A percentile compares a stretch with the other conserved stretches of the same genome.
Evolutionary conservation across 768 basidiomycete genomes (phyloP).

Genomic region (Candolleomyces efflorescens): DNA sequence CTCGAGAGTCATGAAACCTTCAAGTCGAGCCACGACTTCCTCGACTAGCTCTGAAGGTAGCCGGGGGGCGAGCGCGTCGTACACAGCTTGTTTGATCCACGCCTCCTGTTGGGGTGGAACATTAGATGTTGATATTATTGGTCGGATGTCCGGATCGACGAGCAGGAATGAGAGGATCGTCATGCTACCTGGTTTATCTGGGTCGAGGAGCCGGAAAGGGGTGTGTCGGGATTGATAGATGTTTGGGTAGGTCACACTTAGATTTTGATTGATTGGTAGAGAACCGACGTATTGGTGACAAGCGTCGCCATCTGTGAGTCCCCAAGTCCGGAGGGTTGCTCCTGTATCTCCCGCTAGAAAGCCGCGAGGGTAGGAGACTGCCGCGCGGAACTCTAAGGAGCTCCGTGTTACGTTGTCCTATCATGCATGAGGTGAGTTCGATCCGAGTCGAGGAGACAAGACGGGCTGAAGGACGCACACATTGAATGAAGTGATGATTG

Average conservation of each 20-base stretch:
- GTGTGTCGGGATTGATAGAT: constrained; percentile 48
- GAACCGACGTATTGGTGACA: constrained; percentile 46
- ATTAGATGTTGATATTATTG: constrained; percentile 35
- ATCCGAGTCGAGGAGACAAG: not conserved
- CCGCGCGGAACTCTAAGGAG: constrained; percentile 45
- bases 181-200: constrained; percentile 35
- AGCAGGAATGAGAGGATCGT: constrained; percentile 43
- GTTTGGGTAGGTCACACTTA: constrained; percentile 50
- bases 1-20: constrained; percentile 33
- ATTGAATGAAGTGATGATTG: constrained; percentile 35
- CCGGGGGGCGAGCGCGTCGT: constrained; percentile 27
- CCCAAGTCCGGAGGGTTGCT: constrained; percentile 47
- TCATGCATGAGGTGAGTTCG: not conserved
- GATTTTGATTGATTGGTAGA: constrained; percentile 29
- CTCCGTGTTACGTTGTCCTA: constrained; percentile 41
- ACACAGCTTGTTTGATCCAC: constrained; percentile 38
- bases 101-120: constrained; percentile 49
- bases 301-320: constrained; percentile 39
- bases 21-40: constrained; percentile 31
- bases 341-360: constrained; percentile 42
- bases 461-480: constrained; percentile 24
- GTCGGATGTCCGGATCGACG: constrained; percentile 40
- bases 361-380: constrained; percentile 41
- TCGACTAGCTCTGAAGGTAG: constrained; percentile 44
- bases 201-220: constrained; percentile 36